Evolutionary conservation across 306 rosid species (phyloP), one percentile per base, ranked within the genome.

Genomic region (Prunus armeniaca): DNA sequence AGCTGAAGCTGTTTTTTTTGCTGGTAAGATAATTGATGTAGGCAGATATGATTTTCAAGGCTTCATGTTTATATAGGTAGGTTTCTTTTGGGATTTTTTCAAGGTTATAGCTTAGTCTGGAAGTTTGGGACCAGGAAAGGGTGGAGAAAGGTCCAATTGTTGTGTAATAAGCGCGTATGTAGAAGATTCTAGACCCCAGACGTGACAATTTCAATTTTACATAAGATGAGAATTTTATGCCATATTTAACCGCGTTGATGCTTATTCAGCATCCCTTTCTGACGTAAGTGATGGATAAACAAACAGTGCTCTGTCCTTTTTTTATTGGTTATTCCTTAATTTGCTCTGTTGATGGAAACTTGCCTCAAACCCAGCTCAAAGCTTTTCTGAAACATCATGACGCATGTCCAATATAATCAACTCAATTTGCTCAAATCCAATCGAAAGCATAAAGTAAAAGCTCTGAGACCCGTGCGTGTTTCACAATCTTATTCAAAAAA

Each of bases 121-220:
- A 24, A 38, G 65, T 1, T 41, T 14, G 25, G 38, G 41, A 12
- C 41, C 52, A 3, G 43, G 57, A 19, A n/a, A 3, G 76, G 3
- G 18, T 0, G 76, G 20, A 49, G 58, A 14, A 43, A 17, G 34
- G 28, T 51, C 6, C 45, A n/a, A 64, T 24, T 9, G 56, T 41
- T 55, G 10, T 24, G 55, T 43, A 41, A 38, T 27, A 54, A 68
- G 69, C 75, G 80, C 45, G 80, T 67, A 0, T 63, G 47, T 54
- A 13, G 45, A 67, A 30, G 20, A 27, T 73, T 73, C 77, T 69
- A 73, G 47, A 10, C 56, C 67, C 32, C 57, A 4, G 15, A 41
- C 54, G 57, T 43, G 27, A 43, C 2, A 4, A 24, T 18, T 28
- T 6, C 28, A 41, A 25, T 12, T 38, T 34, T 38, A 20, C 25